Percentiles rank a stretch among this genome's conserved stretches.
Conservation (phyloP, 208 protist genomes). For the Trypanosoma boissoni region DNA sequence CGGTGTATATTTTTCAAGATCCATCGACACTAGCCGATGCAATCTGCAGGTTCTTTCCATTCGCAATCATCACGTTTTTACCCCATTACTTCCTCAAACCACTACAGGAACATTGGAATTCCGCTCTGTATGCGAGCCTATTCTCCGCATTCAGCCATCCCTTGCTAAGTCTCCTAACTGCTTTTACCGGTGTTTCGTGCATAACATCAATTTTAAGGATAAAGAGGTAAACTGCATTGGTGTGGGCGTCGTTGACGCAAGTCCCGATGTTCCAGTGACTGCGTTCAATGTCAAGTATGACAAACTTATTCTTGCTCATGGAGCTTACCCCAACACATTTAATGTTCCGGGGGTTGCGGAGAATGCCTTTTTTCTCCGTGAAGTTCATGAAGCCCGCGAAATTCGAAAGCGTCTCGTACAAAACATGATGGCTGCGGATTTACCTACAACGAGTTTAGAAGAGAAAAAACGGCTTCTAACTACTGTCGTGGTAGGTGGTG, state of each 20-base stretch:
- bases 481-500: constrained; percentile 91
- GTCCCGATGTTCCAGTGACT: constrained; percentile 55
- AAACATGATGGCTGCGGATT: constrained; percentile 90
- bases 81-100: constrained; percentile 91
- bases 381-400: constrained; percentile 82
- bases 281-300: constrained; percentile 91
- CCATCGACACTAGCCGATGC: constrained; percentile 71
- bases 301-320: constrained; percentile 89
- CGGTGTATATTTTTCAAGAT: constrained; percentile 72
- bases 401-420: constrained; percentile 91
- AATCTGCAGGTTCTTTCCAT: constrained; percentile 87
- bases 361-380: constrained; percentile 87
- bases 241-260: constrained; percentile 61
- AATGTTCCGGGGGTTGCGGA: constrained; percentile 90
- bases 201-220: constrained; percentile 77
- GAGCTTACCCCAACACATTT: constrained; percentile 89
- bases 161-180: constrained; percentile 78
- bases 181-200: constrained; percentile 73
- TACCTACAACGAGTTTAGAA: constrained; percentile 67
- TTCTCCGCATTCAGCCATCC: constrained; percentile 74
- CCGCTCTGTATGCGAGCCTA: constrained; percentile 86
- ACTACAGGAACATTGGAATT: constrained; percentile 92
- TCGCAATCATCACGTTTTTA: constrained; percentile 95
- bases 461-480: constrained; percentile 83
- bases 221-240: constrained; percentile 75